Percentiles rank a stretch among this genome's conserved stretches.
Conservation (phyloP, 2,329 filamentous ascomycete species). For the Fonsecaea pedrosoi region DNA sequence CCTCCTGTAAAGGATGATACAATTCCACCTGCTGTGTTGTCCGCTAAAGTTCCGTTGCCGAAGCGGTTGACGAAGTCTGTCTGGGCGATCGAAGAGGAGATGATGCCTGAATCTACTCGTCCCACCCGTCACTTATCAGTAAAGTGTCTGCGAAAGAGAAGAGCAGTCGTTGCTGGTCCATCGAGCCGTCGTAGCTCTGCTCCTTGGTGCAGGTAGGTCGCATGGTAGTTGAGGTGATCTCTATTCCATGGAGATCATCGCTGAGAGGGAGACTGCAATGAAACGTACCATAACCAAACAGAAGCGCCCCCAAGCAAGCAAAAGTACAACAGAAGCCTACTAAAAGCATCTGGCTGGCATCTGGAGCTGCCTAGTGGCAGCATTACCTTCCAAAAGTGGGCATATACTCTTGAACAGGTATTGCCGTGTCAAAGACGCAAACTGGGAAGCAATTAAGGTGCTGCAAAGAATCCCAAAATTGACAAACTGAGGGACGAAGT, state of each 20-base stretch:
- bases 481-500: neutral
- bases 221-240: neutral
- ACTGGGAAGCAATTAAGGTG: neutral
- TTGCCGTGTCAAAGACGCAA: neutral
- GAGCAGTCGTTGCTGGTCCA: neutral
- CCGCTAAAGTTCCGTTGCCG: conserved; percentile 41
- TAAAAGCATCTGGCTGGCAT: conserved; percentile 34
- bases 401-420: neutral
- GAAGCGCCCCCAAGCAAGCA: conserved; percentile 55
- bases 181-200: neutral
- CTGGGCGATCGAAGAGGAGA: conserved; percentile 48
- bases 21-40: conserved; percentile 48
- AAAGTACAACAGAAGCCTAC: conserved; percentile 51
- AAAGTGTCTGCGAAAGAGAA: neutral
- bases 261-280: neutral
- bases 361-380: conserved; percentile 1
- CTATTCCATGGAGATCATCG: neutral
- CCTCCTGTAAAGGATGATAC: conserved; percentile 52
- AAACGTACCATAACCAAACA: conserved; percentile 54
- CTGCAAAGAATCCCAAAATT: neutral
- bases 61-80: conserved; percentile 45
- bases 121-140: neutral
- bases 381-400: neutral
- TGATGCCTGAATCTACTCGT: conserved; percentile 46
- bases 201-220: neutral